phyloP scores from a whole-genome alignment of 371 early-diverging fungal species.

The Mucor indicus region DNA sequence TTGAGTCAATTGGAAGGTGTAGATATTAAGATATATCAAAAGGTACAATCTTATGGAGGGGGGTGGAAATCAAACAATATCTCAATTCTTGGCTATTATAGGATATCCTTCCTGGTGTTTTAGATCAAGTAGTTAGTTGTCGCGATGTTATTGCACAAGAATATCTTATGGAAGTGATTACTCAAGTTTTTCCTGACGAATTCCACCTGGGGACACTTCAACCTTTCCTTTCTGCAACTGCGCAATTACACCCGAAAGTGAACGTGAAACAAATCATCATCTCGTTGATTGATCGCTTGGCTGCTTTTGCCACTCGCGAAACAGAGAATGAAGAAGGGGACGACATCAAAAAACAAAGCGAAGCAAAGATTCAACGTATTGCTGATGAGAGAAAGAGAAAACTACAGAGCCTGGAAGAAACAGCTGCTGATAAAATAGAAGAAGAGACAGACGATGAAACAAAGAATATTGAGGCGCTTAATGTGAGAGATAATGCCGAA shows the following conservation, averaged over 20 bases:
- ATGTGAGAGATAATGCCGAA: constrained; percentile 17
- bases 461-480: constrained; percentile 22
- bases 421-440: neutral
- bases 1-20: too few relatives aligned
- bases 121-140: constrained; percentile 95
- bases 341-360: constrained; percentile 21
- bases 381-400: constrained; percentile 26
- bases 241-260: constrained; percentile 85
- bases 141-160: constrained; percentile 97
- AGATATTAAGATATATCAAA: too few relatives aligned
- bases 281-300: constrained; percentile 87
- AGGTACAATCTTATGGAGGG: too few relatives aligned
- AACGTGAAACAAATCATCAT: constrained; percentile 94
- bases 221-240: constrained; percentile 84
- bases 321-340: constrained; percentile 37
- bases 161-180: constrained; percentile 96
- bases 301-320: constrained; percentile 58
- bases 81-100: too few relatives aligned
- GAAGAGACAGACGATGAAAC: constrained; percentile 15
- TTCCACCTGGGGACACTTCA: constrained; percentile 92
- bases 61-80: neutral
- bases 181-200: constrained; percentile 95
- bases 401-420: constrained; percentile 22
- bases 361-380: constrained; percentile 24
- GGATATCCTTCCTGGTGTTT: constrained; percentile 73